Evolutionary conservation across 202 grass and related monocot species (phyloP).

Genomic region (Miscanthus sacchariflorus): DNA sequence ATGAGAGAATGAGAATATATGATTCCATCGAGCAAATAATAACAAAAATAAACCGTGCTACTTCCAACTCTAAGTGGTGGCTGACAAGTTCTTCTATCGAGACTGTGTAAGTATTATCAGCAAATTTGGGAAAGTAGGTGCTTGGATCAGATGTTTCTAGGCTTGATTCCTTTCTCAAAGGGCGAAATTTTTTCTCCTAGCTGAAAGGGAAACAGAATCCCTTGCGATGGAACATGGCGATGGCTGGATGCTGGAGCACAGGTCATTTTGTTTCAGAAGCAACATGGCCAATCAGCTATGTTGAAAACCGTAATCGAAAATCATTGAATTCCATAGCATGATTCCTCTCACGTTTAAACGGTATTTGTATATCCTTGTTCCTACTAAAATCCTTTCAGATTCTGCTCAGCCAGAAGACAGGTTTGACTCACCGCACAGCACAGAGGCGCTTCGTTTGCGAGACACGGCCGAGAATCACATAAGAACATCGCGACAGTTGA

Average conservation of each 20-base stretch:
- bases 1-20: neutral
- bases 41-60: neutral
- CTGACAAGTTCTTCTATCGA: neutral
- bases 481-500: neutral
- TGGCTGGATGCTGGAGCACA: neutral
- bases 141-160: conserved; percentile 17
- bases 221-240: neutral
- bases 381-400: neutral
- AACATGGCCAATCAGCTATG: neutral
- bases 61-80: neutral
- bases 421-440: neutral
- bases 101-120: no score
- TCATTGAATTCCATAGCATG: neutral
- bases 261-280: neutral
- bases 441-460: neutral
- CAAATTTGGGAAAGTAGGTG: neutral
- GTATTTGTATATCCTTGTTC: neutral
- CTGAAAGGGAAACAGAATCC: conserved; percentile 23
- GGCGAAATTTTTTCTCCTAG: neutral
- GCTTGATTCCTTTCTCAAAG: neutral
- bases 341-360: neutral
- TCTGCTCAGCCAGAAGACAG: neutral
- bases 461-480: neutral
- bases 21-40: conserved; percentile 27
- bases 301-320: neutral